Evolutionary conservation across 768 basidiomycete species (phyloP), one percentile per base, ranked within the genome.

Genomic region (Termitomyces sp.): DNA sequence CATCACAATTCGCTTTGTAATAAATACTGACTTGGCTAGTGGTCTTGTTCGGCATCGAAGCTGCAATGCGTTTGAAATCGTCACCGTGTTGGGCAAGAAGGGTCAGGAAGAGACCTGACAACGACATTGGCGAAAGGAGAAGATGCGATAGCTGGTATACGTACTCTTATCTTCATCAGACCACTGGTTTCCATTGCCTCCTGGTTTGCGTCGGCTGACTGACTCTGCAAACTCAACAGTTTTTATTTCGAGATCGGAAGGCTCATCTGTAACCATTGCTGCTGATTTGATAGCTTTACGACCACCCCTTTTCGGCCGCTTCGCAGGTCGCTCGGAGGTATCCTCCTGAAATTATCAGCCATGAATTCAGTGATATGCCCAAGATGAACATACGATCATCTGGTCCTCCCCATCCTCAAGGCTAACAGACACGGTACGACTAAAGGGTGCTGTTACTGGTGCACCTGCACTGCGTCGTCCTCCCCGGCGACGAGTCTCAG

Each of bases 41-140:
- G 28, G 82, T 83, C 83, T 84, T 84, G 66, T 78, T 80, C 6
- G 81, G 82, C 75, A 90, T 78, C 5, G 78, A 78, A 2, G 83
- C 76, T 1, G 88, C 82, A 49, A 91, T 85, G n/a, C 80, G 77
- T 61, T 82, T 79, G 62, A 84, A 84, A 62, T 90, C 79, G 52
- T 79, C 77, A 35, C 87, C 87, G 65, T 87, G 76, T 55, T 81
- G 74, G n/a, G 72, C 70, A 17, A 88, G 72, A 38, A 90, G 74
- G 15, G 74, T 66, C 45, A 83, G 61, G 63, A 89, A 84, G 45
- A 78, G 61, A 45, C 65, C 81, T 82, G 52, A 22, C 11, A 6
- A 51, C 51, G 49, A 59, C 28, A 45, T 46, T 7, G 57, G 47
- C 43, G 15, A 17, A 44, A 37, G 32, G 14, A 28, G 32, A 10